Evolutionary conservation across 306 rosid species (phyloP).

Genomic region (Cucumis melo): DNA sequence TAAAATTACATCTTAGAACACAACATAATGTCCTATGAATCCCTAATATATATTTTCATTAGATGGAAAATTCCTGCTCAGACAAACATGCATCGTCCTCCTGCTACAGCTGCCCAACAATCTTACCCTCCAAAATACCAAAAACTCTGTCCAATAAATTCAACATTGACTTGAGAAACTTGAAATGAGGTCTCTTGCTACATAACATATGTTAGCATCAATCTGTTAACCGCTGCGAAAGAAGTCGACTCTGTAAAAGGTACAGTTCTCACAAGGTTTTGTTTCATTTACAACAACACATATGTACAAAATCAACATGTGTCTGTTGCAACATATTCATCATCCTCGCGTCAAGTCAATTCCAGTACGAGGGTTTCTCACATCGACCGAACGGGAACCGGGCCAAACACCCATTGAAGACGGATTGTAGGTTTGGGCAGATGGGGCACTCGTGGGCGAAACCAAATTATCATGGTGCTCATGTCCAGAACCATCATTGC

Average conservation of each 20-base stretch:
- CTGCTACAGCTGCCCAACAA: constrained; percentile 20
- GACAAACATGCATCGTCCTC: neutral
- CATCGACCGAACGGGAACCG: constrained; percentile 36
- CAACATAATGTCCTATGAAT: neutral
- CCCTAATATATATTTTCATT: neutral
- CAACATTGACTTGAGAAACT: neutral
- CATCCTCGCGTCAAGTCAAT: constrained; percentile 88
- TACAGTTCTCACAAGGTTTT: constrained; percentile 14
- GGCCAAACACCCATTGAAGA: constrained; percentile 50
- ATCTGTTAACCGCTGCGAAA: constrained; percentile 11
- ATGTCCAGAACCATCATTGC: constrained; percentile 29
- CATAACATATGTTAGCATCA: constrained; percentile 12
- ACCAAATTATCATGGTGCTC: constrained; percentile 39
- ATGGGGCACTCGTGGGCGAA: constrained; percentile 31
- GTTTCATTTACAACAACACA: constrained; percentile 50
- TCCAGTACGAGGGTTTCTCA: constrained; percentile 56
- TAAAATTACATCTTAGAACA: neutral
- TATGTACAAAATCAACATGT: constrained; percentile 54
- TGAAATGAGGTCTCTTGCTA: constrained; percentile 8
- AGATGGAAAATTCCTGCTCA: constrained; percentile 1
- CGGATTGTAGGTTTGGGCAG: constrained; percentile 42
- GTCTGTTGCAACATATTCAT: constrained; percentile 31
- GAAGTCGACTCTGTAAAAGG: neutral
- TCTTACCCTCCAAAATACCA: constrained; percentile 15
- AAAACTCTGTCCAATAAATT: constrained; percentile 12